A percentile compares a stretch with the other conserved stretches of the same genome.
phyloP scores from a whole-genome alignment of 75 land plant genomes.

The Isoetes taiwanensis region DNA sequence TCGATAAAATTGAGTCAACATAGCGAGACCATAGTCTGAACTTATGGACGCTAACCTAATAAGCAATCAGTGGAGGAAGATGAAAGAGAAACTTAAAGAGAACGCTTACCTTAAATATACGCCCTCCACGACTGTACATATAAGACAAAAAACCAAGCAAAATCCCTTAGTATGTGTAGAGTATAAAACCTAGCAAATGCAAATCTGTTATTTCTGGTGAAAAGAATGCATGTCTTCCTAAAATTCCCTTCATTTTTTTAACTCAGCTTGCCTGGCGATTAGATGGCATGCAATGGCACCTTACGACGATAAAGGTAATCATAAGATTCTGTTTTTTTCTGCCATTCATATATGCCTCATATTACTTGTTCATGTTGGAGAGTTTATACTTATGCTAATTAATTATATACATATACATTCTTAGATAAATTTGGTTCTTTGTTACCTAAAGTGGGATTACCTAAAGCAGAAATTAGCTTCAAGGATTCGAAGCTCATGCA shows the following conservation, averaged over 20 bases:
- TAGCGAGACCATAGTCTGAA: no score
- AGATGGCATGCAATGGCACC: no score
- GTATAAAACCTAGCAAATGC: not conserved
- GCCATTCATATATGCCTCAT: no score
- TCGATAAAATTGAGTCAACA: no score
- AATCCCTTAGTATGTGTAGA: not conserved
- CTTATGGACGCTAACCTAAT: no score
- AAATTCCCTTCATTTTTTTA: not conserved
- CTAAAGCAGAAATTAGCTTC: not conserved
- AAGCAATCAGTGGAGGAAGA: no score
- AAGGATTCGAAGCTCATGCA: not conserved
- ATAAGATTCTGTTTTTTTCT: no score
- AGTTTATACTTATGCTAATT: no score
- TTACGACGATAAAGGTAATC: no score
- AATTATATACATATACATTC: no score
- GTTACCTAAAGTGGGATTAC: not conserved
- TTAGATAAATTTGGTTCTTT: not conserved
- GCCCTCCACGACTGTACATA: conserved; percentile 52
- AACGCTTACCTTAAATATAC: conserved; percentile 61
- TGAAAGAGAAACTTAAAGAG: no score
- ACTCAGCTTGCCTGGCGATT: not conserved
- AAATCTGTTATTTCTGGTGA: not conserved
- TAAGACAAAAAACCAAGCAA: not conserved
- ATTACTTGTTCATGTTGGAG: no score
- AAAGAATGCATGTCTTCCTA: not conserved